Conservation (phyloP, 768 basidiomycete genomes). For the Podaxis sp. region DNA sequence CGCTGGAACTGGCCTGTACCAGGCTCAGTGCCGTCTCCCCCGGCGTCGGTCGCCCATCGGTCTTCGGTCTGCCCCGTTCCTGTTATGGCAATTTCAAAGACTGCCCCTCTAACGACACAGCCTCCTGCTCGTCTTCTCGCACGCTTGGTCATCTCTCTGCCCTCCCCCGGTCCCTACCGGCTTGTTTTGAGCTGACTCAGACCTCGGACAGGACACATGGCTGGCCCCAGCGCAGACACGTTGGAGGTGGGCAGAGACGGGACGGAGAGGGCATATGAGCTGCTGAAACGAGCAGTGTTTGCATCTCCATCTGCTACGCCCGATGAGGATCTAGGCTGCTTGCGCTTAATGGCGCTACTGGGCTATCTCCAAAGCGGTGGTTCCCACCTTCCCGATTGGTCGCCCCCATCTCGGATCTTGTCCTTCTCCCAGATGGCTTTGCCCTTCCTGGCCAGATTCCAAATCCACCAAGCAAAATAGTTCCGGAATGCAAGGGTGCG, state of each 20-base stretch:
- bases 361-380: conserved; percentile 48
- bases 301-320: conserved; percentile 27
- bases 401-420: conserved; percentile 50
- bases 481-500: conserved; percentile 22
- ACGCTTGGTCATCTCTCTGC: conserved; percentile 5
- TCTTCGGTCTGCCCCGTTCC: conserved; percentile 13
- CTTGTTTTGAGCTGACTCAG: neutral
- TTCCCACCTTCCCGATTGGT: conserved; percentile 48
- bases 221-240: neutral
- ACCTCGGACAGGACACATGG: neutral
- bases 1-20: conserved; percentile 2
- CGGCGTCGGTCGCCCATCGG: conserved; percentile 15
- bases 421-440: conserved; percentile 21
- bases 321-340: conserved; percentile 16
- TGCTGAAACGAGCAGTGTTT: conserved; percentile 20
- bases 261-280: neutral
- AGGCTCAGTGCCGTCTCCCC: conserved; percentile 10
- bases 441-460: conserved; percentile 21
- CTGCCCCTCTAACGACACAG: neutral
- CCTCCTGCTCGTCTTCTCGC: conserved; percentile 11
- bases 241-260: neutral
- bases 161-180: conserved; percentile 2
- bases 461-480: conserved; percentile 25
- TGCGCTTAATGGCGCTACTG: conserved; percentile 15
- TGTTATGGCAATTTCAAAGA: conserved; percentile 20